Conservation (phyloP, 345 rosid genomes). For the Dimocarpus longan region DNA sequence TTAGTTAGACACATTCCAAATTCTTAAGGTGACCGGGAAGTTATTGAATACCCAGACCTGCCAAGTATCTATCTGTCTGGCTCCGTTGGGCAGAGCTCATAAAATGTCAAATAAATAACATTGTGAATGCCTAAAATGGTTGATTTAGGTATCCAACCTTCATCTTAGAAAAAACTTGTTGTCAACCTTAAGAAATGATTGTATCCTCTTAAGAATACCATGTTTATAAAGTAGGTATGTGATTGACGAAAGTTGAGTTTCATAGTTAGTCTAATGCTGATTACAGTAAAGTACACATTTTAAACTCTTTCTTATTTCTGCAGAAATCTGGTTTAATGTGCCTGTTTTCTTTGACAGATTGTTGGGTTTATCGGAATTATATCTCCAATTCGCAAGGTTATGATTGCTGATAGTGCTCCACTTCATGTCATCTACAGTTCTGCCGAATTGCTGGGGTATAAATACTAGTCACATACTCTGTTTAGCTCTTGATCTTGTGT, state of each 20-base stretch:
- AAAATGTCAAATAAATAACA: background rate
- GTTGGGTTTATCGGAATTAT: slow-evolving; percentile 29
- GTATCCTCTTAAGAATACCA: background rate
- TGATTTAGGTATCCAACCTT: background rate
- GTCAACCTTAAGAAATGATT: background rate
- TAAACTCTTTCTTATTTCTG: background rate
- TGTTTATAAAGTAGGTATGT: background rate
- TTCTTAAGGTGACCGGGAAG: background rate
- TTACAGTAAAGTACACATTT: background rate
- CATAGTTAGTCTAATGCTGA: background rate
- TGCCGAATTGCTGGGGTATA: slow-evolving; percentile 25
- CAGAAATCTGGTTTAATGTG: background rate
- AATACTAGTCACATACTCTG: background rate
- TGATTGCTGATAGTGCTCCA: slow-evolving; percentile 32
- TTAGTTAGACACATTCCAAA: too few species aligned
- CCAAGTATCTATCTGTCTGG: background rate
- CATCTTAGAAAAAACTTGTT: background rate
- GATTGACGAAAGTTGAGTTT: background rate
- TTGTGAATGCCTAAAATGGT: background rate
- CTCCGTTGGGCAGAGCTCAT: background rate
- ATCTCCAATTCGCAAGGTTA: slow-evolving; percentile 28
- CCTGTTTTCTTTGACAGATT: slow-evolving; percentile 18
- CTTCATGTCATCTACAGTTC: slow-evolving; percentile 29
- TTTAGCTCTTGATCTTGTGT: background rate
- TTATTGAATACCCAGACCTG: background rate